These are phyloP conservation scores for Aspergillus caelatus DNA, from an alignment of 2,329 filamentous ascomycete species.

Conservation along the genomic window DNA sequence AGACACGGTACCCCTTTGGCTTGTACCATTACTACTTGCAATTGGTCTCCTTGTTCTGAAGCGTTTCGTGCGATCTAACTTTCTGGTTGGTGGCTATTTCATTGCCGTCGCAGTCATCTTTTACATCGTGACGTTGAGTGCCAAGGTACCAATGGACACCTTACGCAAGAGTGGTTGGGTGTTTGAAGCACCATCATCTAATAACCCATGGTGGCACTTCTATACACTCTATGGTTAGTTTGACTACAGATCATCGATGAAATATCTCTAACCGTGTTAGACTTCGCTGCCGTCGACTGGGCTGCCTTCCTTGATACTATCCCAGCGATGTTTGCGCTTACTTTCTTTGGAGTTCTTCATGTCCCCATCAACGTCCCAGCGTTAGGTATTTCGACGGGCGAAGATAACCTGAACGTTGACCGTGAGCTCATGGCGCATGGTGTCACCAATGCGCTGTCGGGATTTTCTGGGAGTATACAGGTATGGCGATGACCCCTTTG, in stretches of 20 bases:
- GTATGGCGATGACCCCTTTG: conserved; percentile 30
- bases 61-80: conserved; percentile 75
- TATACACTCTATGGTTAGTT: conserved; percentile 88
- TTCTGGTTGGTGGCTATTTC: conserved; percentile 86
- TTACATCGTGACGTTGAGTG: conserved; percentile 49
- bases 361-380: conserved; percentile 98
- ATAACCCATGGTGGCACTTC: conserved; percentile 95
- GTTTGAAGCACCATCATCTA: conserved; percentile 80
- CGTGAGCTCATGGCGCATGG: conserved; percentile 91
- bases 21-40: conserved; percentile 75
- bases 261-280: conserved; percentile 46
- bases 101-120: conserved; percentile 71
- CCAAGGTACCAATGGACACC: conserved; percentile 66
- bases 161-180: conserved; percentile 83
- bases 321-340: conserved; percentile 93
- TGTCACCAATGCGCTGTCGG: conserved; percentile 88
- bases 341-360: conserved; percentile 95
- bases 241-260: neutral
- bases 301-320: conserved; percentile 79
- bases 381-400: conserved; percentile 82
- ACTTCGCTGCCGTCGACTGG: conserved; percentile 82
- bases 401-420: conserved; percentile 90
- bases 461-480: conserved; percentile 81
- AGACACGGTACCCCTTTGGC: conserved; percentile 81
- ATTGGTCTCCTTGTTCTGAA: conserved; percentile 76